Evolutionary conservation across 23 red algal genomes (phyloP), one percentile per base, ranked within the genome.

Genomic region (Gracilaria gracilis): DNA sequence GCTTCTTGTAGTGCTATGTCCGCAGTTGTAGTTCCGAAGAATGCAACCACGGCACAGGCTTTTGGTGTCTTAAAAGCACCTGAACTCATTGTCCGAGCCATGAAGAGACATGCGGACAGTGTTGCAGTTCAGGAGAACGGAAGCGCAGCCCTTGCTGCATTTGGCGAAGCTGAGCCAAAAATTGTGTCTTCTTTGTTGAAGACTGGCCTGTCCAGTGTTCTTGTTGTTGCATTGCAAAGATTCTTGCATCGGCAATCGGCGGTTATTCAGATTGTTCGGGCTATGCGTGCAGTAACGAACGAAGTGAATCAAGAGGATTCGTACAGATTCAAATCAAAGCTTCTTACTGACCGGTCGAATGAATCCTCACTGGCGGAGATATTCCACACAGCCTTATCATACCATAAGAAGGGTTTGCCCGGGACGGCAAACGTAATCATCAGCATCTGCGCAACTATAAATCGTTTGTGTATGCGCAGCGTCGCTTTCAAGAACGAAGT

Each of bases 391-490:
- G 79, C 79, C 0, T 75, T 92, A 57, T 92, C 88, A 40, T 83
- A 83, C 59, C 88, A 92, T 58, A 83, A 83, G 77, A 92, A 92
- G 40, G 48, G 50, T 49, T 75, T 92, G 40, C 88, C 88, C 29
- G 88, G 64, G 58, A 82, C 88, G 3, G 77, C 39, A 29, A 83
- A 82, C 34, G 77, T 92, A 49, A 92, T 92, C 67, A 83, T 92
- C 20, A 92, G 76, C 47, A 83, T 92, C 79, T 92, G 88, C 75
- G 88, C 77, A 37, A 83, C 77, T 36, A 83, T 92, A 61, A 92
- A 92, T 76, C 76, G 77, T 14, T 58, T 82, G 13, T 82, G 88
- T 29, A 83, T 92, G 76, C 67, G 67, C 21, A 69, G 57, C 64
- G 66, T 77, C 12, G 79, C 76, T 28, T 83, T 83, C 58, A 92